Percentiles rank a stretch among this genome's conserved stretches.
Evolutionary conservation across 208 protist genomes (phyloP).

Genomic region (Naegleria gruberi): DNA sequence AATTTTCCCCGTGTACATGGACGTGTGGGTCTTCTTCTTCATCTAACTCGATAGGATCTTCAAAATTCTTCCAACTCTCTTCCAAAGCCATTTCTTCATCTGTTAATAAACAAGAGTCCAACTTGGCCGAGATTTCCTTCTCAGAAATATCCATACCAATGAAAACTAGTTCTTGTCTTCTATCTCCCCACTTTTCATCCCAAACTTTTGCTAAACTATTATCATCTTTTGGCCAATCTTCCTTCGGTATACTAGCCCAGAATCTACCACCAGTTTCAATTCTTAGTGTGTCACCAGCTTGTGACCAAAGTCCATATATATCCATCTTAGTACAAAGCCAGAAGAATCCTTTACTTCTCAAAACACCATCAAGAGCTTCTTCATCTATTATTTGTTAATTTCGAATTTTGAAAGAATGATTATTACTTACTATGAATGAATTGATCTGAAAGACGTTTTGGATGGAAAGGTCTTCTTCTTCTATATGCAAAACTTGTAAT

Average conservation of each 20-base stretch:
- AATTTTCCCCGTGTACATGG: conserved; percentile 28
- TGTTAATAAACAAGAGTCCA: conserved; percentile 47
- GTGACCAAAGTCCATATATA: not conserved
- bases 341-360: conserved; percentile 54
- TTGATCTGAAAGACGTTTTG: conserved; percentile 40
- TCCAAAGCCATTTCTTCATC: conserved; percentile 43
- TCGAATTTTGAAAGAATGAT: not conserved
- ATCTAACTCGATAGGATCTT: conserved; percentile 34
- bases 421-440: not conserved
- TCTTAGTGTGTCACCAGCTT: not conserved
- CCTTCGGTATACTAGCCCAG: not conserved
- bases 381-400: not conserved
- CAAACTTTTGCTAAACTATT: conserved; percentile 30
- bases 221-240: not conserved
- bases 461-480: conserved; percentile 49
- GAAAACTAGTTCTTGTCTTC: conserved; percentile 54
- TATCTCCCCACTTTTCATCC: conserved; percentile 39
- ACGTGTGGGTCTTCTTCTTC: conserved; percentile 25
- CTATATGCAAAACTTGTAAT: conserved; percentile 53
- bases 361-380: conserved; percentile 26
- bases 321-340: conserved; percentile 42
- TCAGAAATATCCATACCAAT: conserved; percentile 50
- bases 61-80: conserved; percentile 35
- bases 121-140: conserved; percentile 26
- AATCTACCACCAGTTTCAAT: conserved; percentile 7